phyloP scores from a whole-genome alignment of 2,329 filamentous ascomycete species.

The Verticillium albo-atrum region DNA sequence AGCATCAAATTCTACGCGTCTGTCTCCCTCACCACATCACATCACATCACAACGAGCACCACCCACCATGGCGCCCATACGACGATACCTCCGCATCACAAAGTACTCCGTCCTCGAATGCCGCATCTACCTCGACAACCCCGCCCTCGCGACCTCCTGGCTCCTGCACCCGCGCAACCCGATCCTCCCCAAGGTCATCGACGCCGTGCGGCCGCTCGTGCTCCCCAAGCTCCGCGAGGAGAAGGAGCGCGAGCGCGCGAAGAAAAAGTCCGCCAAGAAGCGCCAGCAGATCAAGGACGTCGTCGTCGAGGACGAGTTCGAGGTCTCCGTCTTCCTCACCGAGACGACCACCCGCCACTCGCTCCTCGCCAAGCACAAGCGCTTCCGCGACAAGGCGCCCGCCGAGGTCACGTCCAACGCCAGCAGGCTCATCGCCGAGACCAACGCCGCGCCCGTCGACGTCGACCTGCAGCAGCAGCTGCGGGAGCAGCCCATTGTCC shows the following conservation, averaged over 20 bases:
- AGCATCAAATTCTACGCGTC: too few species aligned
- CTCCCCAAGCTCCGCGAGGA: constrained; percentile 90
- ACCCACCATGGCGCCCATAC: constrained; percentile 71
- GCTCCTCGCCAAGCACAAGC: constrained; percentile 80
- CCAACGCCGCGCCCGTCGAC: constrained; percentile 48
- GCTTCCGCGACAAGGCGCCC: constrained; percentile 57
- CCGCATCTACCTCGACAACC: constrained; percentile 92
- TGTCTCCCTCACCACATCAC: too few species aligned
- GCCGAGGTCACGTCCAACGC: constrained; percentile 57
- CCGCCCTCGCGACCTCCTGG: constrained; percentile 76
- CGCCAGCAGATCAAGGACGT: constrained; percentile 79
- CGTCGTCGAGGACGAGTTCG: constrained; percentile 86
- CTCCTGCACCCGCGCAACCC: constrained; percentile 73
- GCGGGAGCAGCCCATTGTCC: constrained; percentile 26
- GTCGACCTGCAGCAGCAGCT: constrained; percentile 34
- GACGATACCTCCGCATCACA: constrained; percentile 85
- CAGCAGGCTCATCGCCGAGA: constrained; percentile 53
- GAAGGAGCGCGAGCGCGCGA: constrained; percentile 55
- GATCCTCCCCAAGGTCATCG: constrained; percentile 76
- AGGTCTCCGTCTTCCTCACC: constrained; percentile 90
- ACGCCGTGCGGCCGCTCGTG: constrained; percentile 78
- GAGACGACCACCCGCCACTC: constrained; percentile 82
- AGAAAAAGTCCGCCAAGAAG: constrained; percentile 65
- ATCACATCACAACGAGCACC: neutral
- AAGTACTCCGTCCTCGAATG: constrained; percentile 95